phyloP scores from a whole-genome alignment of 139 green algal genomes.

The Nannochloris sp. region DNA sequence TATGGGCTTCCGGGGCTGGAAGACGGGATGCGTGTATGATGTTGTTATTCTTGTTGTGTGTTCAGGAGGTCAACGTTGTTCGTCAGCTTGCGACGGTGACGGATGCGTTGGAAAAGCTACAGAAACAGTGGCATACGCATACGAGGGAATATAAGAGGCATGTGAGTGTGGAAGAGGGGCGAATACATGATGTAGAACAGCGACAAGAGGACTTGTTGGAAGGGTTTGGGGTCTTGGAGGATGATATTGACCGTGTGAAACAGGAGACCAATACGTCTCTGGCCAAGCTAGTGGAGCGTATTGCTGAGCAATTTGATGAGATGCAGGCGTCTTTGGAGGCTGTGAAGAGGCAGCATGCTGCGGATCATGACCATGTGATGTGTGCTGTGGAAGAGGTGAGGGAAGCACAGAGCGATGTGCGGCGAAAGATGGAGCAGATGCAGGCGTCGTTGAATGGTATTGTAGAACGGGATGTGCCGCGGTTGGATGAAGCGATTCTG shows the following conservation, averaged over 20 bases:
- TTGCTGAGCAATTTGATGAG: conserved; percentile 36
- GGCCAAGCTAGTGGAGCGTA: conserved; percentile 6
- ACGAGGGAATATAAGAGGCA: conserved; percentile 19
- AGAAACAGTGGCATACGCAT: conserved; percentile 8
- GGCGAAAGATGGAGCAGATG: neutral
- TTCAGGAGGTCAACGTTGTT: conserved; percentile 23
- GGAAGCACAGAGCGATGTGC: neutral
- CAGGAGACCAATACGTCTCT: conserved; percentile 12
- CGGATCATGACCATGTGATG: neutral
- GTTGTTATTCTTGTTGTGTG: neutral
- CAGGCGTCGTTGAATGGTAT: neutral
- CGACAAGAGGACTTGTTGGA: conserved; percentile 13
- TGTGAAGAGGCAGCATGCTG: neutral
- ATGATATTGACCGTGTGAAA: neutral
- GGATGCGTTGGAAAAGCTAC: conserved; percentile 13
- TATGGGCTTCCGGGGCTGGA: no score
- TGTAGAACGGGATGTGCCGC: neutral
- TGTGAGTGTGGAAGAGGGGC: conserved; percentile 6
- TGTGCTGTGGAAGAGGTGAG: neutral
- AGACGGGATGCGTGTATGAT: neutral
- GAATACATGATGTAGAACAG: conserved; percentile 23
- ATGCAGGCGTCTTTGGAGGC: conserved; percentile 25
- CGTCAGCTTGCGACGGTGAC: conserved; percentile 5
- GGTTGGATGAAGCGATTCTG: neutral
- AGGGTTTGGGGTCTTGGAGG: neutral